Evolutionary conservation across 2,329 filamentous ascomycete species (phyloP).

Genomic region (Chaetomium sp.): DNA sequence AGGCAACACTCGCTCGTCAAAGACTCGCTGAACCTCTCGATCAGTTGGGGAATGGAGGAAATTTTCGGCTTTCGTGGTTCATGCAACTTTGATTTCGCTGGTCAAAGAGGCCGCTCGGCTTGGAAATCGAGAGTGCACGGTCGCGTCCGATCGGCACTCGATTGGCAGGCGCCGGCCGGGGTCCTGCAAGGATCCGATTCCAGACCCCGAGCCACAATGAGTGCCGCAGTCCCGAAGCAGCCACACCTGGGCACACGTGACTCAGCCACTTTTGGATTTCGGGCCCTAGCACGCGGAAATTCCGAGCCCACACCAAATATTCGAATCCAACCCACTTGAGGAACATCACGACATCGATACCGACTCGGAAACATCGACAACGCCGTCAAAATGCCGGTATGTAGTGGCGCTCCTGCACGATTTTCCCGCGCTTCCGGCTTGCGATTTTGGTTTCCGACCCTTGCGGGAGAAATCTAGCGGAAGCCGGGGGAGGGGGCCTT

Average conservation of each 20-base stretch:
- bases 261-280: constrained; percentile 31
- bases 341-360: constrained; percentile 37
- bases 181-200: background rate
- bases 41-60: constrained; percentile 17
- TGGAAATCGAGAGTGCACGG: constrained; percentile 16
- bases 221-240: background rate
- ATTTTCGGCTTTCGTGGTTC: constrained; percentile 24
- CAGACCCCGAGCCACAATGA: constrained; percentile 8
- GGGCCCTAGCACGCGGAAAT: constrained; percentile 34
- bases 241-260: constrained; percentile 33
- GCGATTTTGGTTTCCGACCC: constrained; percentile 7
- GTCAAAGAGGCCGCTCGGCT: constrained; percentile 25
- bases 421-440: background rate
- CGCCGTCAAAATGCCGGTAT: constrained; percentile 47
- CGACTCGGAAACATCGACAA: constrained; percentile 40
- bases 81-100: constrained; percentile 25
- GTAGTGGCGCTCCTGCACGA: constrained; percentile 29
- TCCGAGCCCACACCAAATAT: constrained; percentile 38
- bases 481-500: constrained; percentile 9
- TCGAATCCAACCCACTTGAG: constrained; percentile 35
- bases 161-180: constrained; percentile 21
- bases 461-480: constrained; percentile 11
- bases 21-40: constrained; percentile 1
- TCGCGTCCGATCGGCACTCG: constrained; percentile 16
- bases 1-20: background rate